phyloP scores from a whole-genome alignment of 371 early-diverging fungal species.

The Syncephalis plumigaleata region DNA sequence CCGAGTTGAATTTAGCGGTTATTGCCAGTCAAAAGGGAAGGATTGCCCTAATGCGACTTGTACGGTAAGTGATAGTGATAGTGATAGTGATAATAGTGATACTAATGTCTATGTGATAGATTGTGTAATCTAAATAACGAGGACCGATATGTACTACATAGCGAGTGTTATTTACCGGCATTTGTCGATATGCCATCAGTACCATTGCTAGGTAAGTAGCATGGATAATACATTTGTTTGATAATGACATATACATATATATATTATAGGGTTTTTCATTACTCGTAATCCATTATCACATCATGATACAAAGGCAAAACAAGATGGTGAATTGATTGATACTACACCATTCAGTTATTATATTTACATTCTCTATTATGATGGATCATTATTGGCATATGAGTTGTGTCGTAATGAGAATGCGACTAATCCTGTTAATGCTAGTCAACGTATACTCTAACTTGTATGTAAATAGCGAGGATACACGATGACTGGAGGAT shows the following conservation, averaged over 20 bases:
- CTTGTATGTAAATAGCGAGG: too few species aligned
- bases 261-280: neutral
- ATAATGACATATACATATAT: neutral
- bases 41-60: conserved; percentile 3
- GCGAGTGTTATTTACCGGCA: neutral
- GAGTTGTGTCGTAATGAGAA: neutral
- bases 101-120: too few species aligned
- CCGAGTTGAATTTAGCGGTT: conserved; percentile 5
- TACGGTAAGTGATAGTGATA: neutral
- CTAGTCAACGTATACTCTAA: too few species aligned
- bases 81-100: too few species aligned
- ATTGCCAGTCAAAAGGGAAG: conserved; percentile 8
- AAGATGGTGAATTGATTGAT: neutral
- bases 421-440: too few species aligned
- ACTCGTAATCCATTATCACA: neutral
- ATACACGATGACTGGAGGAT: too few species aligned
- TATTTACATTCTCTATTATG: conserved; percentile 3
- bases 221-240: neutral
- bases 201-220: conserved; percentile 6
- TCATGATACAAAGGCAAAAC: neutral
- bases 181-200: neutral
- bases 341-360: conserved; percentile 1
- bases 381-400: neutral
- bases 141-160: too few species aligned
- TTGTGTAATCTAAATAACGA: too few species aligned